Evolutionary conservation across 2,329 filamentous ascomycete species (phyloP).

Genomic region (Fusarium chlamydosporum): DNA sequence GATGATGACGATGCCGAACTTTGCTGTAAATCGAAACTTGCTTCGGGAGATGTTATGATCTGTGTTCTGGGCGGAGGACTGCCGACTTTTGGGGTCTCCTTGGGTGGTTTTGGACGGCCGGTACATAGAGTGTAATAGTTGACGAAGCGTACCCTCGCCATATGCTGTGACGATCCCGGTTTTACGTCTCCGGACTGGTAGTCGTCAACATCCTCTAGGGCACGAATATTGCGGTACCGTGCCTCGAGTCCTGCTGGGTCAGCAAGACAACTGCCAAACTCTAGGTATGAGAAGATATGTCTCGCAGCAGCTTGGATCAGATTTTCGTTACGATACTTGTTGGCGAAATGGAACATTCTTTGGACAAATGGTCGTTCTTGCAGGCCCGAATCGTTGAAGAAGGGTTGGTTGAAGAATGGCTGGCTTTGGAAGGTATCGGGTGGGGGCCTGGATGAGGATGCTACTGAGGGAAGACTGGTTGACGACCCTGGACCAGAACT

Average conservation of each 20-base stretch:
- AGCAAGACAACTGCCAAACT: constrained; percentile 85
- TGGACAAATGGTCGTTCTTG: constrained; percentile 78
- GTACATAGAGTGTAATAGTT: constrained; percentile 94
- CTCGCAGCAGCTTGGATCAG: constrained; percentile 77
- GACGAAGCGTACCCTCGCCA: constrained; percentile 78
- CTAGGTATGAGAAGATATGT: constrained; percentile 83
- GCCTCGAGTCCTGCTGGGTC: constrained; percentile 79
- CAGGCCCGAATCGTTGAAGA: constrained; percentile 79
- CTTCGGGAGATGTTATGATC: not conserved
- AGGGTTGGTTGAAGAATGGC: constrained; percentile 79
- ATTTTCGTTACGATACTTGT: constrained; percentile 81
- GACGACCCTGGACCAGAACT: constrained; percentile 38
- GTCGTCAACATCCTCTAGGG: constrained; percentile 79
- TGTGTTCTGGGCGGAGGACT: constrained; percentile 20
- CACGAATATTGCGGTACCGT: constrained; percentile 78
- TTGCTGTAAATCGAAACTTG: constrained; percentile 3
- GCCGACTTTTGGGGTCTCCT: constrained; percentile 36
- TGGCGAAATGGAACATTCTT: constrained; percentile 80
- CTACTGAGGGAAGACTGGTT: constrained; percentile 37
- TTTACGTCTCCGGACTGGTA: constrained; percentile 51
- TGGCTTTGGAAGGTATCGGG: constrained; percentile 79
- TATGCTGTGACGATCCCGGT: constrained; percentile 41
- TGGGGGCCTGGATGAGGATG: constrained; percentile 37
- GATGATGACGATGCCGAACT: constrained; percentile 3
- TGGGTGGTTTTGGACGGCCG: constrained; percentile 71